Conservation (phyloP, 257 asterid species). For the Solanum bukasovii region DNA sequence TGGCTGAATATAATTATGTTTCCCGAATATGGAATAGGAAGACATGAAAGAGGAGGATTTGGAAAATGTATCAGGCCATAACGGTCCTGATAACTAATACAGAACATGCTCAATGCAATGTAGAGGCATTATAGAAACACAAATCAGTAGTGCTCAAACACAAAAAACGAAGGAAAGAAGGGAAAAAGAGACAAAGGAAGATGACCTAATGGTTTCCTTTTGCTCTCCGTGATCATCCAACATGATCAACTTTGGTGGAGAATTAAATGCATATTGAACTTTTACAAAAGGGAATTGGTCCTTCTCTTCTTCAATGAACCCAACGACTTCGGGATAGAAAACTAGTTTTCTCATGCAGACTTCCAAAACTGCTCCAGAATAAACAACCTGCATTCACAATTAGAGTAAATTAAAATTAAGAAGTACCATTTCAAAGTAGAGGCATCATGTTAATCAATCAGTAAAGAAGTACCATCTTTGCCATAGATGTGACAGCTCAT, state of each 20-base stretch:
- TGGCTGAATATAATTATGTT: not conserved
- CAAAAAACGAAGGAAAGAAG: not conserved
- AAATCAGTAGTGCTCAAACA: not conserved
- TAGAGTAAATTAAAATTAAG: not conserved
- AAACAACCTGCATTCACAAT: conserved; percentile 38
- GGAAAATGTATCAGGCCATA: not conserved
- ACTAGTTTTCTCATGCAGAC: conserved; percentile 98
- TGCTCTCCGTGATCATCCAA: conserved; percentile 57
- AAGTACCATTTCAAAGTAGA: not conserved
- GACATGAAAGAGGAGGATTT: not conserved
- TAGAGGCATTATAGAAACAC: not conserved
- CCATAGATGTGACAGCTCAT: not conserved
- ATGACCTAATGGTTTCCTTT: conserved; percentile 82
- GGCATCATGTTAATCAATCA: not conserved
- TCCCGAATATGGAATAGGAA: not conserved
- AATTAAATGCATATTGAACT: conserved; percentile 71
- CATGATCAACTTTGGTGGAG: conserved; percentile 93
- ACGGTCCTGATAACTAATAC: not conserved
- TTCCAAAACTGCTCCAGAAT: conserved; percentile 75
- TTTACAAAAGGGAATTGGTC: conserved; percentile 62
- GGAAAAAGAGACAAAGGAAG: not conserved
- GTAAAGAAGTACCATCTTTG: not conserved
- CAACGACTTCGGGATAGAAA: conserved; percentile 83
- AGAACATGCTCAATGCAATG: not conserved
- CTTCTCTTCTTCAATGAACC: conserved; percentile 88